These are phyloP conservation scores for Silene noctiflora DNA, from an alignment of 179 eudicot genomes.

Conservation along the genomic window DNA sequence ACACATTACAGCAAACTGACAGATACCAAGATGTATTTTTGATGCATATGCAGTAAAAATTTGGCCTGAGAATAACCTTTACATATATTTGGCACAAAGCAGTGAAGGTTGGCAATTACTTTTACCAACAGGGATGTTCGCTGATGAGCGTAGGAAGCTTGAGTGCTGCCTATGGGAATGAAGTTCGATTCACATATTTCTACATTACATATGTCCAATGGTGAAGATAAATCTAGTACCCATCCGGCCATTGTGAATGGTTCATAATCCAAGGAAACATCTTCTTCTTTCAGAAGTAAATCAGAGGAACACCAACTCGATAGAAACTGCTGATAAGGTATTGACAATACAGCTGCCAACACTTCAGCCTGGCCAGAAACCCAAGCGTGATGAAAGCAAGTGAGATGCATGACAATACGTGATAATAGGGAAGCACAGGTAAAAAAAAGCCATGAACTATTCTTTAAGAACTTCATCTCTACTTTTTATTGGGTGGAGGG, in stretches of 20 bases:
- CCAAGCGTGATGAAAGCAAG: conserved; percentile 18
- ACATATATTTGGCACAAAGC: conserved; percentile 88
- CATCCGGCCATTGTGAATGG: conserved; percentile 59
- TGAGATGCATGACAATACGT: conserved; percentile 3
- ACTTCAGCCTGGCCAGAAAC: conserved; percentile 67
- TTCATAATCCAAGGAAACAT: conserved; percentile 71
- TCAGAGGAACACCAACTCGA: conserved; percentile 92
- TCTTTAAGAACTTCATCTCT: neutral
- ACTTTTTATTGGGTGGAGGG: neutral
- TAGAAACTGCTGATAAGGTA: conserved; percentile 73
- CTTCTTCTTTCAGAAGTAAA: conserved; percentile 67
- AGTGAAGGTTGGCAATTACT: conserved; percentile 93
- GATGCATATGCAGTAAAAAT: conserved; percentile 9
- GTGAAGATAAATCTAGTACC: conserved; percentile 44
- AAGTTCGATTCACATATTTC: conserved; percentile 39
- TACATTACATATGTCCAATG: conserved; percentile 27
- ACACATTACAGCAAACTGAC: conserved; percentile 12
- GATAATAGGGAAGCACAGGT: neutral
- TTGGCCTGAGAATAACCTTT: conserved; percentile 47
- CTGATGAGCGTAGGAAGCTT: conserved; percentile 78
- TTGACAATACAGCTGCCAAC: conserved; percentile 53
- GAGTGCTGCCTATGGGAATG: conserved; percentile 40
- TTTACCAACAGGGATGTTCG: conserved; percentile 85
- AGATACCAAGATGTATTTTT: neutral
- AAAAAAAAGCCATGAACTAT: neutral